Evolutionary conservation across 2,329 filamentous ascomycete species (phyloP), one percentile per base, ranked within the genome.

Genomic region (Cercospora citrullina): DNA sequence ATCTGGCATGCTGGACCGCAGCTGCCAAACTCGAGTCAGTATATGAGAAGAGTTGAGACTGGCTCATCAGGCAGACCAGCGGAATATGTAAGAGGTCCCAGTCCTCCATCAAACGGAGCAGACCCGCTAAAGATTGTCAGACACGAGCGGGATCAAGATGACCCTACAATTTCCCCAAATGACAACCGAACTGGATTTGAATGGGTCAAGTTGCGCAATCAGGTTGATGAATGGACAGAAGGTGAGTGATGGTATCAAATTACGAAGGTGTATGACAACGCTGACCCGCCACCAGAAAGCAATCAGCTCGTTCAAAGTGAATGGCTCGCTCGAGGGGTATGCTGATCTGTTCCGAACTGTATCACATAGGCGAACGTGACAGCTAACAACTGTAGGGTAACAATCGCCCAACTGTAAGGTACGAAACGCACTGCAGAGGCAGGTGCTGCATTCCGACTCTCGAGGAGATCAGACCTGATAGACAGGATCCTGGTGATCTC

Each of bases 1-100:
- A 75, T 77, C 30, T 77, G 75, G 75, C 75, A 77, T 64, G 71
- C 73, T n/a, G 75, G 75, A 12, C 75, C 75, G 33, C 73, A 73
- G 68, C 61, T 75, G 26, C 68, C 72, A 8, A 75, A 72, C 57
- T 72, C 69, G 18, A 71, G 68, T 63, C 72, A 73, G 57, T 73
- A 74, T 65, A 72, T 71, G 71, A 71, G 71, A 39, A 58, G 69
- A 21, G 71, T 68, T 16, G 72, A 73, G 48, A 65, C 68, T n/a
- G 62, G 63, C n/a, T 64, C 69, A 12, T 70, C 62, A 4, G 61
- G 55, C 48, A 69, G 58, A 60, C 26, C 62, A 42, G 64, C 58
- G 55, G 68, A 72, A 64, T 70, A 69, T 62, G 72, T 70, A 67
- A 74, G 71, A 67, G 64, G 63, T 21, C 51, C 51, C 23, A 7